Percentiles rank a stretch among this genome's conserved stretches.
Evolutionary conservation across 352 stramenopile species (phyloP).

Genomic region (Globisporangium acanthophoron): DNA sequence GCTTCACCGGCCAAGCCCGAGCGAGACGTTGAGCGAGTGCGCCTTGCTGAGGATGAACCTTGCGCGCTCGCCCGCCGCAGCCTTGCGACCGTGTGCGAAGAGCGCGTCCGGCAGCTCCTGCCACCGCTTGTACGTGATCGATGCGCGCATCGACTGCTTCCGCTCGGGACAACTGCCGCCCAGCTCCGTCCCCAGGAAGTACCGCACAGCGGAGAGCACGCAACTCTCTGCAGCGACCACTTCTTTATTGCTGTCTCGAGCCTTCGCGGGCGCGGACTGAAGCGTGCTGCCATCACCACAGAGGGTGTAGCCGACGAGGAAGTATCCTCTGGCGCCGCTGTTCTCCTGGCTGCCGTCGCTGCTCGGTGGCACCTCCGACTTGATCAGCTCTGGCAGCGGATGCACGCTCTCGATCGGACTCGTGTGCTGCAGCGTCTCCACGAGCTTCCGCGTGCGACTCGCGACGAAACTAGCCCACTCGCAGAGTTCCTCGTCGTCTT

Average conservation of each 20-base stretch:
- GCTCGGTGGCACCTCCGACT: background rate
- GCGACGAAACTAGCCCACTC: constrained; percentile 77
- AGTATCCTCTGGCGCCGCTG: constrained; percentile 35
- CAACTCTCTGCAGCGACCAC: constrained; percentile 23
- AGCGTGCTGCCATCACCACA: background rate
- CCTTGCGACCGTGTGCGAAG: constrained; percentile 52
- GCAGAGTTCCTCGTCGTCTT: constrained; percentile 49
- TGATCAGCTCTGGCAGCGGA: constrained; percentile 63
- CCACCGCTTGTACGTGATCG: constrained; percentile 63
- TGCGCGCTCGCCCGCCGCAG: constrained; percentile 65
- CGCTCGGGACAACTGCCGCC: constrained; percentile 41
- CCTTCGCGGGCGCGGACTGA: background rate
- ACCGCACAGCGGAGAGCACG: constrained; percentile 56
- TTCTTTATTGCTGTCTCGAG: constrained; percentile 14
- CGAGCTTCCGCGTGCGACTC: constrained; percentile 78
- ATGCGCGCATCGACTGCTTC: constrained; percentile 50
- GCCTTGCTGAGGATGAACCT: constrained; percentile 74
- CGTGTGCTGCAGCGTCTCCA: constrained; percentile 76
- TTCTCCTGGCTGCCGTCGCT: background rate
- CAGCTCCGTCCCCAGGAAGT: constrained; percentile 80
- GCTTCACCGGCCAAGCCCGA: constrained; percentile 38
- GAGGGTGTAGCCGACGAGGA: constrained; percentile 68
- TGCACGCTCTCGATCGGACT: constrained; percentile 56
- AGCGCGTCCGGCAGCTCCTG: constrained; percentile 57
- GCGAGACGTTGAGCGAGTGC: constrained; percentile 55